These are phyloP conservation scores for Trifolium subterraneum DNA, from an alignment of 306 rosid genomes.

Conservation along the genomic window DNA sequence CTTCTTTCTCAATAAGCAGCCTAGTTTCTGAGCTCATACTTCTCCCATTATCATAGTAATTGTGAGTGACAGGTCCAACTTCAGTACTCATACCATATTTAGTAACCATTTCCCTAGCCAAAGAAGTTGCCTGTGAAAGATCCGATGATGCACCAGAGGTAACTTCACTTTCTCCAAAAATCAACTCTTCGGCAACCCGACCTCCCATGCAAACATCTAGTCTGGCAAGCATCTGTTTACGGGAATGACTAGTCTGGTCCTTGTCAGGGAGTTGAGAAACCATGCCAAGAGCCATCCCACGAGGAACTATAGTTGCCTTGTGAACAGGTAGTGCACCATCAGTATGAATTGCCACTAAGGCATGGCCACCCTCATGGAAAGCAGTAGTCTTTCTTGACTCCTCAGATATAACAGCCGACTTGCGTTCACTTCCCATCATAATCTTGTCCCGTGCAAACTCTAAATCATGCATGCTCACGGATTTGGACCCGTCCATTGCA, in stretches of 20 bases:
- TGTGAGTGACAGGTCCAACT: slow-evolving; percentile 78
- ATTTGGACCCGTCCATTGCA: slow-evolving; percentile 86
- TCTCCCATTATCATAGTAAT: slow-evolving; percentile 76
- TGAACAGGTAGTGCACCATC: slow-evolving; percentile 88
- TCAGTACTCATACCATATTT: slow-evolving; percentile 87
- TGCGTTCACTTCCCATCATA: slow-evolving; percentile 94
- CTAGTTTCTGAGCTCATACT: slow-evolving; percentile 97
- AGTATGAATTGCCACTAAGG: slow-evolving; percentile 87
- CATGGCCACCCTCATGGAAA: slow-evolving; percentile 94
- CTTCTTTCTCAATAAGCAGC: slow-evolving; percentile 87
- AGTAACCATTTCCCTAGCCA: slow-evolving; percentile 90
- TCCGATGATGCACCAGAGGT: slow-evolving; percentile 82
- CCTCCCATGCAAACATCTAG: slow-evolving; percentile 96
- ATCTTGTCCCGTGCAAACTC: slow-evolving; percentile 91
- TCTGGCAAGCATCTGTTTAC: slow-evolving; percentile 83
- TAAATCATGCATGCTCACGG: slow-evolving; percentile 83
- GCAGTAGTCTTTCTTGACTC: slow-evolving; percentile 73
- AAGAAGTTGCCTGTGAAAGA: slow-evolving; percentile 70
- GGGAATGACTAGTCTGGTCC: slow-evolving; percentile 72
- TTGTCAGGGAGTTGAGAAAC: slow-evolving; percentile 78
- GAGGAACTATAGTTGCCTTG: slow-evolving; percentile 93
- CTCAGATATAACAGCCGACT: slow-evolving; percentile 81
- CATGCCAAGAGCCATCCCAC: slow-evolving; percentile 94
- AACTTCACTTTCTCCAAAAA: slow-evolving; percentile 87
- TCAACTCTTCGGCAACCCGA: slow-evolving; percentile 88